phyloP scores from a whole-genome alignment of 768 basidiomycete species.

The Scleroderma bovista region DNA sequence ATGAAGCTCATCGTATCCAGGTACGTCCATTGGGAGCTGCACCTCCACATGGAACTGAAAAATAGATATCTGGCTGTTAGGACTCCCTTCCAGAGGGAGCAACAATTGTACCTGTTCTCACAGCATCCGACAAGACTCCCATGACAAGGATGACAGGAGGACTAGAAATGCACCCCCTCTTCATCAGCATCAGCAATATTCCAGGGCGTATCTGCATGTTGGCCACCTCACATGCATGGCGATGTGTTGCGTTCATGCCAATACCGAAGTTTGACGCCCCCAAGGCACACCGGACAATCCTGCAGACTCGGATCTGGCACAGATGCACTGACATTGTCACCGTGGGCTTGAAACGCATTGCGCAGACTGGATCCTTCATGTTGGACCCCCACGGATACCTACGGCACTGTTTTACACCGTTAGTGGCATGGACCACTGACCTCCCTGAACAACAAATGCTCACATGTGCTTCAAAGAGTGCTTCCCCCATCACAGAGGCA shows the following conservation, averaged over 20 bases:
- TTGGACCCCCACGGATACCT: conserved; percentile 13
- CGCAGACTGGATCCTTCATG: conserved; percentile 21
- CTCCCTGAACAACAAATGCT: not conserved
- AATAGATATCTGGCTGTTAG: not conserved
- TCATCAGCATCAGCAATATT: not conserved
- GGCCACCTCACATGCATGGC: conserved; percentile 14
- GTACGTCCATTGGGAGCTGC: not conserved
- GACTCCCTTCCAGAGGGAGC: not conserved
- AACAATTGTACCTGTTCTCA: not conserved
- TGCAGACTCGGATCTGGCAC: conserved; percentile 24
- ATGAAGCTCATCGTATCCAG: not conserved
- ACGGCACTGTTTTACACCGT: not conserved
- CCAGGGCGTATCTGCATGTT: not conserved
- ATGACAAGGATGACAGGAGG: conserved; percentile 20
- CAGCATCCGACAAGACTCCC: conserved; percentile 29
- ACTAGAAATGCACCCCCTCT: conserved; percentile 2
- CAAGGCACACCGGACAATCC: conserved; percentile 15
- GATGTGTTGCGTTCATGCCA: conserved; percentile 22
- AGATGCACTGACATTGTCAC: conserved; percentile 27
- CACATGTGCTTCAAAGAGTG: not conserved
- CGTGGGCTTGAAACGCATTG: conserved; percentile 23
- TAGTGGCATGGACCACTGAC: not conserved
- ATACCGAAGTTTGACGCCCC: conserved; percentile 21
- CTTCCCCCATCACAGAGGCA: not conserved
- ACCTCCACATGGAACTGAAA: not conserved